Percentiles rank a stretch among this genome's conserved stretches.
phyloP scores from a whole-genome alignment of 2,329 filamentous ascomycete species.

The Phialemoniopsis sp. region DNA sequence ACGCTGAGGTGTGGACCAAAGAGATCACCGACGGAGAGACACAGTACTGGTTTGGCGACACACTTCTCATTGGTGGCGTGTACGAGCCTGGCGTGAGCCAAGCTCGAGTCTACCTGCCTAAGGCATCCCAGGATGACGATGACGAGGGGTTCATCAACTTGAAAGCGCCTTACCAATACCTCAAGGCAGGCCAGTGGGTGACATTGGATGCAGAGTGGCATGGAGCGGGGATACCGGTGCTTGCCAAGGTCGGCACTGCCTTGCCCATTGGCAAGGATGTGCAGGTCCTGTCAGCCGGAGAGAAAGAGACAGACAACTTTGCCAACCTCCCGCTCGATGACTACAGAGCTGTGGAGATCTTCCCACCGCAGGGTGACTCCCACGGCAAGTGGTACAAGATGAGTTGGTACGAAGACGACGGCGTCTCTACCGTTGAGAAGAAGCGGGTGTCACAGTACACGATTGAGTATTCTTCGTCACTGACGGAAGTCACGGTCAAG shows the following conservation, averaged over 20 bases:
- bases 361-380: slow-evolving; percentile 15
- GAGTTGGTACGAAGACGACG: slow-evolving; percentile 33
- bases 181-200: slow-evolving; percentile 28
- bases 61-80: slow-evolving; percentile 62
- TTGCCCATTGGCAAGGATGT: slow-evolving; percentile 24
- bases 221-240: slow-evolving; percentile 21
- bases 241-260: slow-evolving; percentile 22
- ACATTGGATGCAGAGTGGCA: slow-evolving; percentile 22
- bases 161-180: slow-evolving; percentile 47
- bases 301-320: slow-evolving; percentile 20
- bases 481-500: slow-evolving; percentile 15
- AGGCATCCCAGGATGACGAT: slow-evolving; percentile 18
- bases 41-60: slow-evolving; percentile 71
- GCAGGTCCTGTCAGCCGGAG: slow-evolving; percentile 17
- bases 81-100: slow-evolving; percentile 54
- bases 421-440: slow-evolving; percentile 21
- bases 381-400: background rate
- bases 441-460: slow-evolving; percentile 26
- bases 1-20: slow-evolving; percentile 62
- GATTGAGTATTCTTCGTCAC: slow-evolving; percentile 19
- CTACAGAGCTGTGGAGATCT: slow-evolving; percentile 27
- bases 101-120: slow-evolving; percentile 59
- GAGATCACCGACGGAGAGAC: slow-evolving; percentile 55
- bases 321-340: slow-evolving; percentile 21
- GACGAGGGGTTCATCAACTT: slow-evolving; percentile 56